Percentiles rank a stretch among this genome's conserved stretches.
Evolutionary conservation across 345 rosid species (phyloP).

Genomic region (Geranium brycei): DNA sequence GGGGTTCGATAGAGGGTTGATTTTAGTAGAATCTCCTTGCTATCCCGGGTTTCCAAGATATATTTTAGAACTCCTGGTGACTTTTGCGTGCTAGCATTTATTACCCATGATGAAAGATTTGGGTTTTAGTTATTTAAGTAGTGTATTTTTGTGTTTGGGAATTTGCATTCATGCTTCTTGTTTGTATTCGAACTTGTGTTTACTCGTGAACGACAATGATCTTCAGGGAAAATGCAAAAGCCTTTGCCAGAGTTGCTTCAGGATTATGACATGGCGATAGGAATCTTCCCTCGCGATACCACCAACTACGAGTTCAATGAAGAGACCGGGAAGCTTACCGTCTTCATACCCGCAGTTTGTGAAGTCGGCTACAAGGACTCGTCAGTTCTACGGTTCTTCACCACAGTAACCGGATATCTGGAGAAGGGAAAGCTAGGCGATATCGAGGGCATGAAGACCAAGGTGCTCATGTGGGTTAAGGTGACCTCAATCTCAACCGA

Average conservation of each 20-base stretch:
- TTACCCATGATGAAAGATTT: not conserved
- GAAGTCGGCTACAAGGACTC: constrained; percentile 91
- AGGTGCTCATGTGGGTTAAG: constrained; percentile 79
- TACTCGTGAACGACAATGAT: not conserved
- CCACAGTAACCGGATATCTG: constrained; percentile 52
- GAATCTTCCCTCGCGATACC: constrained; percentile 90
- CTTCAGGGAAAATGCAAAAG: constrained; percentile 87
- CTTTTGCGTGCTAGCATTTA: too few relatives aligned
- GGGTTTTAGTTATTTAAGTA: not conserved
- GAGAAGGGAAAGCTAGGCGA: constrained; percentile 80
- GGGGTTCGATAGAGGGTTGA: too few relatives aligned
- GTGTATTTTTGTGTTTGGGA: not conserved
- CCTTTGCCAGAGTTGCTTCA: constrained; percentile 75
- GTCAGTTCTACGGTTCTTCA: constrained; percentile 61
- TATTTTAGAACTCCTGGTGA: too few relatives aligned
- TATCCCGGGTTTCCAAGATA: too few relatives aligned
- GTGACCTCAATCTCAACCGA: constrained; percentile 59
- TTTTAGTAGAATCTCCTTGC: too few relatives aligned
- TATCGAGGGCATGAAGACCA: constrained; percentile 85
- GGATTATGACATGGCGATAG: constrained; percentile 65
- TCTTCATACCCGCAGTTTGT: constrained; percentile 59
- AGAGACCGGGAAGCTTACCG: constrained; percentile 61
- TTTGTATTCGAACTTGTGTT: not conserved
- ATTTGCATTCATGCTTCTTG: not conserved
- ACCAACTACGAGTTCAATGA: constrained; percentile 90